Percentiles rank a stretch among this genome's conserved stretches.
phyloP scores from a whole-genome alignment of 2,329 filamentous ascomycete species.

The Chaetothyriales sp. region DNA sequence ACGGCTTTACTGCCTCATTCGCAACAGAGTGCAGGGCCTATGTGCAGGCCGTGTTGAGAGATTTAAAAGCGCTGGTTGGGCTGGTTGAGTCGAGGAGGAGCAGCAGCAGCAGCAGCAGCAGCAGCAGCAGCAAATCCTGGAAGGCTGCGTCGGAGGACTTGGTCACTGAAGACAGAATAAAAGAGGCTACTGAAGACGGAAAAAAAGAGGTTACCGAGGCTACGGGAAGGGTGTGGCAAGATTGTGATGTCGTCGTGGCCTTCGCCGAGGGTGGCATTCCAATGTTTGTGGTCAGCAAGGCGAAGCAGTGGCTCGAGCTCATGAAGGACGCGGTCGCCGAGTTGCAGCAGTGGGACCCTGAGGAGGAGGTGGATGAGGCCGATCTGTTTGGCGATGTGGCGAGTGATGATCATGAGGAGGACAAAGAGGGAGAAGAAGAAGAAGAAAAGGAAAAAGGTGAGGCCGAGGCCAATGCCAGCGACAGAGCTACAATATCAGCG shows the following conservation, averaged over 20 bases:
- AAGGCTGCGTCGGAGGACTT: not conserved
- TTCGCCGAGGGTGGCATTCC: conserved; percentile 55
- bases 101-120: conserved; percentile 19
- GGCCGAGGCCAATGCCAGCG: not conserved
- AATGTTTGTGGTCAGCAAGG: conserved; percentile 56
- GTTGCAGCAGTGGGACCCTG: conserved; percentile 74
- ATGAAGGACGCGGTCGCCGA: conserved; percentile 75
- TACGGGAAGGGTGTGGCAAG: conserved; percentile 71
- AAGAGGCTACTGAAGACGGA: conserved; percentile 19
- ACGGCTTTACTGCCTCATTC: conserved; percentile 50
- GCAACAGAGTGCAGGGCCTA: conserved; percentile 50
- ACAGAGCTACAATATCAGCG: conserved; percentile 24
- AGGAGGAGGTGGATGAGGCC: conserved; percentile 48
- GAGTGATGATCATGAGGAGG: conserved; percentile 20
- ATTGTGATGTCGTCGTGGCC: conserved; percentile 58
- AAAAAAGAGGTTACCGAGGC: conserved; percentile 46
- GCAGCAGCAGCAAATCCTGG: not conserved
- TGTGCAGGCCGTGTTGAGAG: conserved; percentile 46
- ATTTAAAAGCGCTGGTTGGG: conserved; percentile 47
- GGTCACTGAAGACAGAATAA: conserved; percentile 1
- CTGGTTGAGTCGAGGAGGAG: conserved; percentile 42
- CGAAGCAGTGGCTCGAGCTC: conserved; percentile 59
- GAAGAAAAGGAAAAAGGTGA: conserved; percentile 11
- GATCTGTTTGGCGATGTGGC: conserved; percentile 21
- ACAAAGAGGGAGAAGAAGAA: conserved; percentile 12